Conservation (phyloP, 306 rosid species). For the Spatholobus suberectus region DNA sequence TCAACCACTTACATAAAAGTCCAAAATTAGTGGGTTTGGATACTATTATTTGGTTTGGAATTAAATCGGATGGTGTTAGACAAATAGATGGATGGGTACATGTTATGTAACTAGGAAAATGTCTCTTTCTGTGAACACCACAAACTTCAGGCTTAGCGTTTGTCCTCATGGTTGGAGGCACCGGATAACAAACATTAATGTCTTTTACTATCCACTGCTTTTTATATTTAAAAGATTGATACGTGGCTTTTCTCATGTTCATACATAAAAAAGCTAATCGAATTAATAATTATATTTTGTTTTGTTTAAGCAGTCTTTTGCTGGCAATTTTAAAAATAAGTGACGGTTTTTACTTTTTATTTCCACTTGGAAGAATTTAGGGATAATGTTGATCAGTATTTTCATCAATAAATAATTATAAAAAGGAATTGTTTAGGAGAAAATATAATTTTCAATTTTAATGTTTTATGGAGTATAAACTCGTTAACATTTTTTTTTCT, state of each 20-base stretch:
- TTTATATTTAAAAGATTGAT: background rate
- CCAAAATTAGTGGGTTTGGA: slow-evolving; percentile 44
- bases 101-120: slow-evolving; percentile 40
- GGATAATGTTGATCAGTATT: background rate
- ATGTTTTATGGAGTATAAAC: background rate
- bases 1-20: slow-evolving; percentile 38
- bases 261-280: background rate
- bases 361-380: background rate
- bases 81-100: slow-evolving; percentile 32
- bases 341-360: background rate
- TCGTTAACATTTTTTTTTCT: background rate
- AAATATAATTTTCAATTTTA: background rate
- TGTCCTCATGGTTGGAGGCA: slow-evolving; percentile 45
- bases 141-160: slow-evolving; percentile 28
- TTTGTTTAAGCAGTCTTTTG: background rate
- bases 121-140: slow-evolving; percentile 38
- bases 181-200: slow-evolving; percentile 6
- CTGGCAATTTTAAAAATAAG: background rate
- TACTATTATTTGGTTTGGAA: slow-evolving; percentile 39
- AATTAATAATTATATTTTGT: background rate
- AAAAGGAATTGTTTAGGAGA: background rate
- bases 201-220: slow-evolving; percentile 31
- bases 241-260: slow-evolving; percentile 26
- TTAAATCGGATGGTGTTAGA: slow-evolving; percentile 33
- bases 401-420: background rate